Evolutionary conservation across 2,329 filamentous ascomycete species (phyloP), one percentile per base, ranked within the genome.

Genomic region (Colletotrichum falcatum): DNA sequence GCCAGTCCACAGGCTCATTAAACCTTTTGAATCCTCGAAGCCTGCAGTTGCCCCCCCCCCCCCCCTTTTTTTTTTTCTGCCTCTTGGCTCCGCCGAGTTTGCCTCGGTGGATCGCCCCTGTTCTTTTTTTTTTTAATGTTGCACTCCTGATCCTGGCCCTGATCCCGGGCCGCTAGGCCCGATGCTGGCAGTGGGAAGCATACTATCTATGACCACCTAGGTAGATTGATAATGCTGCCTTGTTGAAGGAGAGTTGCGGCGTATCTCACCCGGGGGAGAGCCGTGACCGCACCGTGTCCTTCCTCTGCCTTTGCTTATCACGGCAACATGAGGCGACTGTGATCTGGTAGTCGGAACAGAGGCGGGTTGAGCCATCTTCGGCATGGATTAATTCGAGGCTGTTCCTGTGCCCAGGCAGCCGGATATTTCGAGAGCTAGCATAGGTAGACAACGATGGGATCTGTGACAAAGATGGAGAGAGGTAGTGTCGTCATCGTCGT

Each of bases 1-100:
- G 64, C 67, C 44, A 70, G 44, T 53, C 67, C 64, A 70, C 64
- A 53, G 14, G 35, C 67, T 70, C 67, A 67, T 70, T 59, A 67
- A 70, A 70, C 44, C 58, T 51, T 64, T 67, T 58, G 53, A 59
- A 63, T 58, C 63, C 58, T 62, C 53, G 30, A 48, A 46, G 44
- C 56, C 59, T 53, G 53, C 60, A n/a, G 53, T 33, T 58, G 18
- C 53, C 42, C 23, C 28, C 53, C 23, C 35, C 26, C 28, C 60
- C 28, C 53, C 23, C 35, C 26, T n/a, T 53, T 53, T 33, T 23
- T 33, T 68, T 48, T 39, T n/a, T 30, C 14, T n/a, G 14, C 33
- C 33, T 64, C 44, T 44, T 54, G 53, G 39, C 39, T 46, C 61
- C 39, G 48, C 48, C 48, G 33, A 54, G 26, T 48, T 30, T 35